Base-by-base conservation (phyloP, 2,329 filamentous ascomycete species). In the Hirsutella minnesotensis region DNA sequence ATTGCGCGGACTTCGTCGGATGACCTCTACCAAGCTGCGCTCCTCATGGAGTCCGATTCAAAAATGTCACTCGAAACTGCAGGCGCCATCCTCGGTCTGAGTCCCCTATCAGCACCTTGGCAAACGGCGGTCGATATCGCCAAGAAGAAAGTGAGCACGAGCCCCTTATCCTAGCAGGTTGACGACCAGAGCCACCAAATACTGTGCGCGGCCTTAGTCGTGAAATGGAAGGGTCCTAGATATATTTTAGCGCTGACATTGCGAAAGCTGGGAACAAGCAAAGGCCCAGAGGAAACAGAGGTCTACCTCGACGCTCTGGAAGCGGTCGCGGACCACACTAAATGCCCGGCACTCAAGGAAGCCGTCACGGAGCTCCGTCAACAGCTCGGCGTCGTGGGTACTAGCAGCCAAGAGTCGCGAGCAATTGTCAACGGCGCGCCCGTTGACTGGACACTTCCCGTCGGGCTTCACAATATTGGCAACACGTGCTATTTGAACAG, bases 401-500 rank as follows among this genome's bases (percentile, higher is more conserved):
- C 46, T 41, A 43, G 44, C 31, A 16, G 46, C 33, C 10, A 33
- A 18, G 50, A 49, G 9, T 42, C 46, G 3, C 39, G 45, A 30
- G 43, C 27, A n/a, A 37, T 22, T 18, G 39, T 41, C 22, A 42
- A 42, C 7, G 34, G 22, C n/a, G 37, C 36, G 34, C 41, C 53
- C 3, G 55, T 56, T 13, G 55, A 67, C 43, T 53, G 64, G 38
- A 68, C 75, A 24, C 79, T 86, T 60, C 92, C 92, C 0, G 85
- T 94, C 19, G 92, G 92, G 0, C 72, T 96, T 5, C 76, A 81
- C 49, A 98, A 96, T 53, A 94, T 96, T 44, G 89, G 92, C 46
- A 98, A 98, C 56, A 98, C 94, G 0, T 98, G 92, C 60, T 98
- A 98, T 55, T 72, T 98, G 43, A 98, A 98, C 67, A 96, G 90